Conservation (phyloP, 1,139 yeast genomes). For the Geotrichum citri-aurantii region DNA sequence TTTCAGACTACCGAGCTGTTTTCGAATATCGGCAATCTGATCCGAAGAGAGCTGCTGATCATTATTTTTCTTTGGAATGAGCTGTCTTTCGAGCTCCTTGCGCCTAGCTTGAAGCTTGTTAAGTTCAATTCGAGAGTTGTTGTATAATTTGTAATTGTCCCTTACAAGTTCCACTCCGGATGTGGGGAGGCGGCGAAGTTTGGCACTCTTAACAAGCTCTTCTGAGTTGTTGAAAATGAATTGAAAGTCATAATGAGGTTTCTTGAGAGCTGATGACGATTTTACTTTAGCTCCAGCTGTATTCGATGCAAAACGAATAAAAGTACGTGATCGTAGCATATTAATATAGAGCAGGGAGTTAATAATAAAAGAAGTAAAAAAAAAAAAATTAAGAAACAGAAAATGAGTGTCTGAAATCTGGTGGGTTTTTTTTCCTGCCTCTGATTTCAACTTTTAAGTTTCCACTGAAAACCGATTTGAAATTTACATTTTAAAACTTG, state of each 20-base stretch:
- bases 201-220: conserved; percentile 11
- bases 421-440: background rate
- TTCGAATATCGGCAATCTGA: background rate
- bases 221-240: conserved; percentile 17
- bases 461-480: background rate
- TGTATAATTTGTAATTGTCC: conserved; percentile 11
- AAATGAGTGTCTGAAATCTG: background rate
- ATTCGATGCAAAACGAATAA: conserved; percentile 1
- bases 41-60: background rate
- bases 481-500: background rate
- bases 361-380: background rate
- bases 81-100: conserved; percentile 5
- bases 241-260: conserved; percentile 49
- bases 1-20: conserved; percentile 15
- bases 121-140: conserved; percentile 8
- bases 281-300: conserved; percentile 14
- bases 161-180: conserved; percentile 12
- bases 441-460: background rate
- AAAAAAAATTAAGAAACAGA: background rate
- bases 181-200: conserved; percentile 13
- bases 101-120: conserved; percentile 14
- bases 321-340: conserved; percentile 4
- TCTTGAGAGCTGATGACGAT: conserved; percentile 22
- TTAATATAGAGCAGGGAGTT: background rate
- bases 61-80: background rate